These are phyloP conservation scores for Lachancea nothofagi DNA, from an alignment of 805 yeast genomes.

Conservation along the genomic window DNA sequence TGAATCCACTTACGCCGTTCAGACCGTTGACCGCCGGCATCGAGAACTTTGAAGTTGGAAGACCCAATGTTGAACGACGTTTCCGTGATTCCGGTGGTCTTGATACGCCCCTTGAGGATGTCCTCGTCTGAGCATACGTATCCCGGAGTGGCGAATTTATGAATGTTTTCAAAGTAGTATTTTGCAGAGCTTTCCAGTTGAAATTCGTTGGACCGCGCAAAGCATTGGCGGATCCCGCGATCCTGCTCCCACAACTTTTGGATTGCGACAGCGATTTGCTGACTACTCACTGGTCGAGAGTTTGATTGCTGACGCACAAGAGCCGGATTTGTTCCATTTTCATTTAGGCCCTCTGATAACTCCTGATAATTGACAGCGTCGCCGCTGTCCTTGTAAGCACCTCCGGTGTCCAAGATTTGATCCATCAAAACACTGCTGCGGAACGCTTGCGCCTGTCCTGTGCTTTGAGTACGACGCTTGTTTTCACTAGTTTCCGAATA, in stretches of 20 bases:
- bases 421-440: constrained; percentile 6
- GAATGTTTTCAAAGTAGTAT: constrained; percentile 73
- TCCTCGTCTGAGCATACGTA: constrained; percentile 77
- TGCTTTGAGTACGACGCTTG: constrained; percentile 47
- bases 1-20: constrained; percentile 94
- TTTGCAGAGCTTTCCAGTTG: constrained; percentile 80
- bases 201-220: constrained; percentile 60
- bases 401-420: constrained; percentile 11
- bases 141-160: constrained; percentile 53
- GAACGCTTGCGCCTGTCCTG: constrained; percentile 43
- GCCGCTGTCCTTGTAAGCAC: constrained; percentile 17
- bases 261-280: constrained; percentile 69
- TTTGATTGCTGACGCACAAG: constrained; percentile 15
- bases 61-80: constrained; percentile 66
- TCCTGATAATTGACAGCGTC: constrained; percentile 17
- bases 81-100: constrained; percentile 93
- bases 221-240: constrained; percentile 57
- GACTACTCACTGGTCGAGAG: constrained; percentile 29
- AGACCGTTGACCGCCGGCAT: constrained; percentile 94
- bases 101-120: constrained; percentile 83
- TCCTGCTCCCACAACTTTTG: constrained; percentile 63
- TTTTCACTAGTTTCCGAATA: constrained; percentile 51
- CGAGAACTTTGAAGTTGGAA: constrained; percentile 68
- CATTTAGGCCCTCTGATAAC: constrained; percentile 24
- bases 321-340: constrained; percentile 19